phyloP scores from a whole-genome alignment of 2,329 filamentous ascomycete species.

The Beauveria brongniartii region DNA sequence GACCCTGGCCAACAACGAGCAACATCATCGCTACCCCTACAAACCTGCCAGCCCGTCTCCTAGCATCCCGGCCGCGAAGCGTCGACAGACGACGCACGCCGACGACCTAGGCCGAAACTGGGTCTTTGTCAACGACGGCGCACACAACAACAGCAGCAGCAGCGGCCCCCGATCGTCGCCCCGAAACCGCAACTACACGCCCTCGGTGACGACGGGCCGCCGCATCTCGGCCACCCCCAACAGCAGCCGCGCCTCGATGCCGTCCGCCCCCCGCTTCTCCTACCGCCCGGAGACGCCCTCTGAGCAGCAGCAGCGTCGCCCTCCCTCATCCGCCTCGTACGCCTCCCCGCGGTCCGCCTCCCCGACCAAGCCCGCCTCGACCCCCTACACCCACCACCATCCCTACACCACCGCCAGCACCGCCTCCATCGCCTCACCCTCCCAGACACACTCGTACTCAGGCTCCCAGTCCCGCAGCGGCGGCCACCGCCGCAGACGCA shows the following conservation, averaged over 20 bases:
- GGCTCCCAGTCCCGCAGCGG: not conserved
- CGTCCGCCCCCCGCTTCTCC: conserved; percentile 18
- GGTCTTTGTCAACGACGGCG: conserved; percentile 54
- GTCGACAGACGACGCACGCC: conserved; percentile 43
- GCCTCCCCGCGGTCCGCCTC: conserved; percentile 25
- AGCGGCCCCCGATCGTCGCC: conserved; percentile 18
- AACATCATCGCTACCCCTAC: conserved; percentile 12
- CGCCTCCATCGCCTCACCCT: conserved; percentile 8
- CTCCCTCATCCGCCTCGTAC: conserved; percentile 27
- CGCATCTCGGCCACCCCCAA: conserved; percentile 34
- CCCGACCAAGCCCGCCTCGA: conserved; percentile 31
- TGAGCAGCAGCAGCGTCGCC: conserved; percentile 25
- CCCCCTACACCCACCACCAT: not conserved
- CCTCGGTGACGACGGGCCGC: conserved; percentile 28
- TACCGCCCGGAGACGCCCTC: conserved; percentile 22
- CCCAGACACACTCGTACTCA: not conserved
- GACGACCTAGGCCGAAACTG: conserved; percentile 59
- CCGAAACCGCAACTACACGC: conserved; percentile 25
- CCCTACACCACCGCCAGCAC: conserved; percentile 15
- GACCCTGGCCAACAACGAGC: conserved; percentile 19
- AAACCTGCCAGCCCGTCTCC: conserved; percentile 23
- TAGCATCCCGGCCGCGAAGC: conserved; percentile 43
- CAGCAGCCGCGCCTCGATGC: conserved; percentile 17
- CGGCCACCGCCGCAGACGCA: conserved; percentile 4
- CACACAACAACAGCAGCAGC: conserved; percentile 12